Evolutionary conservation across 768 basidiomycete genomes (phyloP), one percentile per base, ranked within the genome.

Genomic region (Pleurotus tuoliensis): DNA sequence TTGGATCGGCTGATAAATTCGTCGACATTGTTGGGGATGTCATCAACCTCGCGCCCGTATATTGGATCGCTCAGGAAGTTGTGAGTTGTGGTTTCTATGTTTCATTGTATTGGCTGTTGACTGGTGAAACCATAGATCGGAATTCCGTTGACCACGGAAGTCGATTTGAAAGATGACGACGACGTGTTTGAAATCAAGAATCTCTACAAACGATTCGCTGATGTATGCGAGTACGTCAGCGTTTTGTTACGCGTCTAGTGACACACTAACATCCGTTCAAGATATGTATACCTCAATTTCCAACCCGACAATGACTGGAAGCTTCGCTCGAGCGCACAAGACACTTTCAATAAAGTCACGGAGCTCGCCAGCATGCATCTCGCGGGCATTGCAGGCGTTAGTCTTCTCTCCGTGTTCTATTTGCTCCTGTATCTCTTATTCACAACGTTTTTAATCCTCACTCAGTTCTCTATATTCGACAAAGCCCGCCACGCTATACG

Each of bases 1-100:
- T 67, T 12, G 72, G 67, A 4, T 59, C 66, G 13, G 55, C 59
- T 16, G 18, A 25, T 15, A 69, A 60, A 30, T 74, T 67, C 49
- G 66, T 89, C 18, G 86, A 91, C 63, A 76, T 90, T 38, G 79
- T 90, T 5, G 73, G 72, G 41, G 84, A 90, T 60, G 87, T 90
- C 18, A 79, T 87, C 63, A 86, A 90, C 59, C 64, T 76, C 24
- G 57, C 87, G 39, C 82, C 88, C 0, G 66, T 86, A 4, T 75
- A 81, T 57, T 90, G 85, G 86, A 73, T 85, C 25, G 77, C 78
- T 8, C 72, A 79, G 30, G 65, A 80, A 53, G 69, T 88, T 56
- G 88, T 88, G 58, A 61, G 85, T 70, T 34, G 30, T 34, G 30
- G 30, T 34, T 3, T 34, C 30, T 34, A 2, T 4, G 4, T 34